phyloP scores from a whole-genome alignment of 2,329 filamentous ascomycete genomes.

The Trichophyton schoenleinii region DNA sequence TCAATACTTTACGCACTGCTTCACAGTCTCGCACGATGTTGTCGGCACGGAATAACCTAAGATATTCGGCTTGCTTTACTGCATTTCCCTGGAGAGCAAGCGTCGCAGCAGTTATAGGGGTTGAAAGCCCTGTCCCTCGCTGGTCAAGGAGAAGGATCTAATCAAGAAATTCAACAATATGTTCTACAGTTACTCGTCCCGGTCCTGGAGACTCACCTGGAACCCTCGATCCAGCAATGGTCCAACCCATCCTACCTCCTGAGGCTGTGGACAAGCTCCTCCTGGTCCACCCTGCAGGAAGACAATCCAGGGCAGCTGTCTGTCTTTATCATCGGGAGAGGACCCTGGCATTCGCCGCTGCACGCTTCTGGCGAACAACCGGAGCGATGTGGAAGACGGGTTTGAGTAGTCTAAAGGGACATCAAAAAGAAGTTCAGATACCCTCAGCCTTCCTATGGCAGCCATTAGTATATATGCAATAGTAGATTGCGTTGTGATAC shows the following conservation, averaged over 20 bases:
- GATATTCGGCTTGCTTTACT: slow-evolving; percentile 61
- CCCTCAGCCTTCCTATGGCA: slow-evolving; percentile 52
- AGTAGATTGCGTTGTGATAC: neutral
- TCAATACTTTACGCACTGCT: slow-evolving; percentile 65
- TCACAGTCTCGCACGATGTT: slow-evolving; percentile 84
- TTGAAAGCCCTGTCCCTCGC: slow-evolving; percentile 75
- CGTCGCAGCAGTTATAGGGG: slow-evolving; percentile 61
- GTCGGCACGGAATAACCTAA: slow-evolving; percentile 77
- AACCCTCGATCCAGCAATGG: slow-evolving; percentile 67
- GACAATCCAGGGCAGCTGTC: slow-evolving; percentile 48
- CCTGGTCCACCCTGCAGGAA: slow-evolving; percentile 83
- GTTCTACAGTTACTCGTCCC: neutral
- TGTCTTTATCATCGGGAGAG: slow-evolving; percentile 31
- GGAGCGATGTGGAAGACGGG: slow-evolving; percentile 48
- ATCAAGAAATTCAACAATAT: neutral
- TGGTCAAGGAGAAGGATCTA: slow-evolving; percentile 71
- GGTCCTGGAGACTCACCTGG: slow-evolving; percentile 40
- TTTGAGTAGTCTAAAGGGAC: slow-evolving; percentile 69
- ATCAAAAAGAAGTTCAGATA: slow-evolving; percentile 75
- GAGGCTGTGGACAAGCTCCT: slow-evolving; percentile 60
- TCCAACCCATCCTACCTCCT: slow-evolving; percentile 59
- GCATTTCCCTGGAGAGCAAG: slow-evolving; percentile 53
- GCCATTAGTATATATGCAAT: neutral
- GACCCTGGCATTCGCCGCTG: slow-evolving; percentile 53
- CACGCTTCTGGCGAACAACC: slow-evolving; percentile 66